phyloP scores from a whole-genome alignment of 352 stramenopile species.

The Pythium phragmiticola region DNA sequence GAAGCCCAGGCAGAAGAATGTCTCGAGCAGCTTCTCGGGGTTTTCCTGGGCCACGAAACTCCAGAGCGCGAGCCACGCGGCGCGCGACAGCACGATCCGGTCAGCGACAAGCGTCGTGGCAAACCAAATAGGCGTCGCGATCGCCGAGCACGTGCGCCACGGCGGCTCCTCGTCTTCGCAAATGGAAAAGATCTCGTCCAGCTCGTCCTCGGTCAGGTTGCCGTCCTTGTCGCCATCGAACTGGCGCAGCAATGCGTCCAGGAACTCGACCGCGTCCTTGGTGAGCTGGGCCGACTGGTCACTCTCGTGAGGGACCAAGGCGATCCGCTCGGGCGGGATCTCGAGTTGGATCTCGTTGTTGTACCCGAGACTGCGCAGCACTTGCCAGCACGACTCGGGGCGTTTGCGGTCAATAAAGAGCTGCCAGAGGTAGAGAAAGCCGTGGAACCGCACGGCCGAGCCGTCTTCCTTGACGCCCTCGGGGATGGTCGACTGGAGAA shows the following conservation, averaged over 20 bases:
- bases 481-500: conserved; percentile 61
- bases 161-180: conserved; percentile 64
- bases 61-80: conserved; percentile 70
- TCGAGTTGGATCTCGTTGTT: conserved; percentile 78
- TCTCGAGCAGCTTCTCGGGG: conserved; percentile 68
- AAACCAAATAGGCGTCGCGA: conserved; percentile 56
- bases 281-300: conserved; percentile 82
- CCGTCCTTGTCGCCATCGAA: conserved; percentile 86
- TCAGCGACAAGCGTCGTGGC: conserved; percentile 54
- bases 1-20: conserved; percentile 82
- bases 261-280: conserved; percentile 58
- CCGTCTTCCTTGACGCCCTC: conserved; percentile 66
- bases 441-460: conserved; percentile 66
- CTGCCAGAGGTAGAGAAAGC: conserved; percentile 84
- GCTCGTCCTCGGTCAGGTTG: conserved; percentile 60
- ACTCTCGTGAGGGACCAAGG: conserved; percentile 52
- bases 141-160: conserved; percentile 65
- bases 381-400: conserved; percentile 88
- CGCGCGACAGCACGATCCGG: conserved; percentile 47
- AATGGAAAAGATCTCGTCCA: conserved; percentile 84
- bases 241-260: conserved; percentile 74
- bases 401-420: conserved; percentile 88
- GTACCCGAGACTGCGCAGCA: conserved; percentile 79
- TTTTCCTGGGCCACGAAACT: conserved; percentile 76
- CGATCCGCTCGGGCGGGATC: conserved; percentile 64